Evolutionary conservation across 1,284 basidiomycete genomes (phyloP), one percentile per base, ranked within the genome.

Genomic region (Volvariella surrecta): DNA sequence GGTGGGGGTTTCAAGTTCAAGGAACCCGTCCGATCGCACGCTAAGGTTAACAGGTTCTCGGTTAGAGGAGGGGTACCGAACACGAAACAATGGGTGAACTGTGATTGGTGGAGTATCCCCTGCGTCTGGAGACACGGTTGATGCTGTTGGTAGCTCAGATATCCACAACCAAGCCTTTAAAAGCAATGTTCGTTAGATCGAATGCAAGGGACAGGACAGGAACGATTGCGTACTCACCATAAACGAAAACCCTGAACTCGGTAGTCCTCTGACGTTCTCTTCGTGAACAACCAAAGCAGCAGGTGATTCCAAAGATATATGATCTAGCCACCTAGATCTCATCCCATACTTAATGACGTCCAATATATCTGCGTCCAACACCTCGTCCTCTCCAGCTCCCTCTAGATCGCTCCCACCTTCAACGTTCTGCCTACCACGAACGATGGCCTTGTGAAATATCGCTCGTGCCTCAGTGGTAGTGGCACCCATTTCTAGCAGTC

Each of bases 271-370:
- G 34, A 60, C 54, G 20, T 54, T 58, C 21, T 66, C 62, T 38
- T 76, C 68, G 0, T 57, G 57, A 16, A 78, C 53, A 2, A 66
- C 61, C 2, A 86, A 50, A 2, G 70, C 61, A 2, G 81, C 73
- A 3, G 62, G 56, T 2, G 69, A 67, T 54, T 78, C 76, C 50
- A 89, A 61, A 2, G 78, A 83, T 48, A 88, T 73, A 53, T 89
- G 85, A 46, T 78, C 73, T 0, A 80, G 74, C 85, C 84, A 88
- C 21, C 76, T 71, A 37, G 78, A 76, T 56, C 74, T 81, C 68
- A 84, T 77, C 0, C 74, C 76, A 24, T 73, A 68, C 7, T 82
- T 73, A 43, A 88, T 66, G 17, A 86, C 58, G 40, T 88, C 85
- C 34, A 87, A 58, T 34, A 85, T 67, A 41, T 84, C 82, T 7